Percentiles rank a stretch among this genome's conserved stretches.
These are phyloP conservation scores for Xylaria sp. DNA, from an alignment of 2,329 filamentous ascomycete species.

Conservation along the genomic window DNA sequence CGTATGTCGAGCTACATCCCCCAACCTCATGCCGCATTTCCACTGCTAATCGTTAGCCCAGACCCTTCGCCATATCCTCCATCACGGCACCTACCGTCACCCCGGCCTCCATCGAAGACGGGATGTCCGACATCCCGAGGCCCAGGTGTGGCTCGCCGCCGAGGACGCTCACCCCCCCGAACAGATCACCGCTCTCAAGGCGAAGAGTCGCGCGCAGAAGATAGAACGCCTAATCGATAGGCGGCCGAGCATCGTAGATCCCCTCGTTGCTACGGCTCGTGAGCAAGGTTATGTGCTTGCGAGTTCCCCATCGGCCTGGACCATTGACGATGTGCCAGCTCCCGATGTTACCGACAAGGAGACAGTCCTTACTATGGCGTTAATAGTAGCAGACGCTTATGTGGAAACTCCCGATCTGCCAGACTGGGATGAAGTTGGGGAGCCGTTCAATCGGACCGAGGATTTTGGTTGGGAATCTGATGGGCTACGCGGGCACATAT, in stretches of 20 bases:
- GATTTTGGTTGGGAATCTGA: conserved; percentile 95
- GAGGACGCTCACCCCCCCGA: conserved; percentile 66
- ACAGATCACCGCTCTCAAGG: conserved; percentile 63
- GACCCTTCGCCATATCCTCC: conserved; percentile 86
- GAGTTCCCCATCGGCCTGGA: conserved; percentile 82
- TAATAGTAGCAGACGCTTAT: conserved; percentile 92
- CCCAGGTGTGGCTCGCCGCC: conserved; percentile 70
- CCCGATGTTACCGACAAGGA: conserved; percentile 88
- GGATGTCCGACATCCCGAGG: conserved; percentile 71
- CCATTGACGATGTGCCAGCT: conserved; percentile 77
- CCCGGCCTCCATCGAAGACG: conserved; percentile 80
- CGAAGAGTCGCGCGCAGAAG: conserved; percentile 70
- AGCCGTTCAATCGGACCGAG: conserved; percentile 82
- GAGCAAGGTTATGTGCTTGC: conserved; percentile 73
- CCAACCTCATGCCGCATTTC: not conserved
- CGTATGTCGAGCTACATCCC: conserved; percentile 49
- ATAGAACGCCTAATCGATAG: conserved; percentile 88
- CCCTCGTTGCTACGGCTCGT: conserved; percentile 78
- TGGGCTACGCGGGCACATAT: conserved; percentile 91
- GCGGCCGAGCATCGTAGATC: conserved; percentile 78
- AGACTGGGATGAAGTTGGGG: conserved; percentile 85
- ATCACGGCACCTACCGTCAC: conserved; percentile 85
- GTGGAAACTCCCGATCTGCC: conserved; percentile 75
- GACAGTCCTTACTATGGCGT: conserved; percentile 83
- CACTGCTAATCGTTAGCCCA: conserved; percentile 30